These are phyloP conservation scores for Hypocrella siamensis DNA, from an alignment of 2,329 filamentous ascomycete genomes.

Conservation along the genomic window DNA sequence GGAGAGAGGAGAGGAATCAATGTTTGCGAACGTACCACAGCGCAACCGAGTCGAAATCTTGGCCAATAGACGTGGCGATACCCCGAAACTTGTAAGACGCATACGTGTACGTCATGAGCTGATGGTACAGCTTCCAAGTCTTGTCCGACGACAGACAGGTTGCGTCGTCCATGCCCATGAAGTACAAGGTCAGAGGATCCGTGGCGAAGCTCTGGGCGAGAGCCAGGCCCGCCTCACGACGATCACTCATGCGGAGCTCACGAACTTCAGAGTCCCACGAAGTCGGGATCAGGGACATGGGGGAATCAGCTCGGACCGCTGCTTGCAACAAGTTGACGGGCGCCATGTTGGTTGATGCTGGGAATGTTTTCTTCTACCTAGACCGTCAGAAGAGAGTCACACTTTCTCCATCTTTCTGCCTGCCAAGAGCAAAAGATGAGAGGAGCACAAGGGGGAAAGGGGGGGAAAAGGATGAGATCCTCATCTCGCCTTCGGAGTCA, in stretches of 20 bases:
- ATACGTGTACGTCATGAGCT: constrained; percentile 63
- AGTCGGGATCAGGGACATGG: constrained; percentile 33
- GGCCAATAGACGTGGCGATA: constrained; percentile 57
- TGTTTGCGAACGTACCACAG: constrained; percentile 42
- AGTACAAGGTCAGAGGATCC: constrained; percentile 61
- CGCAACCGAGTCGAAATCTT: constrained; percentile 62
- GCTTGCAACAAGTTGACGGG: constrained; percentile 2
- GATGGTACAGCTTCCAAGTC: constrained; percentile 62
- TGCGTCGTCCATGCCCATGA: constrained; percentile 57
- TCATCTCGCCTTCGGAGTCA: constrained; percentile 3
- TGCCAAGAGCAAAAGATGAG: background rate
- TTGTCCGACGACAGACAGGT: constrained; percentile 45
- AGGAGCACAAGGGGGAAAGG: background rate
- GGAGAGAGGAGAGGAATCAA: background rate
- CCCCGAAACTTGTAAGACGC: constrained; percentile 63
- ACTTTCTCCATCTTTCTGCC: background rate
- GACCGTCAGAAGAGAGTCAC: constrained; percentile 1
- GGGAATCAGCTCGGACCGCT: constrained; percentile 1
- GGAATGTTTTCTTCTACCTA: constrained; percentile 5
- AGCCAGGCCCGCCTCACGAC: constrained; percentile 52
- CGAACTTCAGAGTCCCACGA: constrained; percentile 43
- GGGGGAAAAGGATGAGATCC: background rate
- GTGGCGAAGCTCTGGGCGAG: constrained; percentile 64
- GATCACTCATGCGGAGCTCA: constrained; percentile 47
- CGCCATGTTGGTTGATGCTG: constrained; percentile 5